Base-by-base conservation (phyloP, 768 basidiomycete genomes). In the Pleurotus platypus region DNA sequence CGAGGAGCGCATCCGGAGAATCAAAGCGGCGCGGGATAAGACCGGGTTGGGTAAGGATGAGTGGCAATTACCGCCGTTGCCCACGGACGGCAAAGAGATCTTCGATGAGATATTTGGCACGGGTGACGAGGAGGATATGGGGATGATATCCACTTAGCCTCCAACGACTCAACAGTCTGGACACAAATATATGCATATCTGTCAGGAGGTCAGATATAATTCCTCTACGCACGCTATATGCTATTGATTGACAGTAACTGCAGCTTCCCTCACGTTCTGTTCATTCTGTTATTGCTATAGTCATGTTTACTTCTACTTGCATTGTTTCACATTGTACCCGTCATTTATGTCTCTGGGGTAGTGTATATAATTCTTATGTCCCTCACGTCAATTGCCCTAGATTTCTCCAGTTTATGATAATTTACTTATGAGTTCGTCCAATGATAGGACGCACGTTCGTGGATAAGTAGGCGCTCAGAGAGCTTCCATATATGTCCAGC, bases 41-140 rank as follows among this genome's bases (percentile, higher is more conserved):
- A 73, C 81, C 38, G 75, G 72, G 4, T 65, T 70, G 16, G 70
- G 70, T 49, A 70, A 70, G 15, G 71, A 69, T 43, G 51, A 42
- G 20, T 54, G 51, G n/a, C 82, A 85, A 58, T 80, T 93, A 2
- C 81, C 87, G 37, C 79, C 87, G 22, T 71, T 94, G 58, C 72
- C 81, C 39, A 75, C 78, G 24, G 86, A 91, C 47, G 90, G 90
- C 51, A 90, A 87, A 67, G 89, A 90, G 58, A 83, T 92, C 35
- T 93, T 93, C 64, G 75, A 83, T 48, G 84, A 89, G 68, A 85
- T 90, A 51, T 92, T 93, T 63, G 75, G 75, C 24, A 58, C 70
- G 43, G 69, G 71, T 13, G 73, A 73, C 12, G 83, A 79, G 40
- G 86, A 87, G 58, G 90, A 92, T 63, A 75, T 79, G 38, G 91